These are phyloP conservation scores for Yamadazyma buinensis DNA, from an alignment of 1,139 yeast species.

Conservation along the genomic window DNA sequence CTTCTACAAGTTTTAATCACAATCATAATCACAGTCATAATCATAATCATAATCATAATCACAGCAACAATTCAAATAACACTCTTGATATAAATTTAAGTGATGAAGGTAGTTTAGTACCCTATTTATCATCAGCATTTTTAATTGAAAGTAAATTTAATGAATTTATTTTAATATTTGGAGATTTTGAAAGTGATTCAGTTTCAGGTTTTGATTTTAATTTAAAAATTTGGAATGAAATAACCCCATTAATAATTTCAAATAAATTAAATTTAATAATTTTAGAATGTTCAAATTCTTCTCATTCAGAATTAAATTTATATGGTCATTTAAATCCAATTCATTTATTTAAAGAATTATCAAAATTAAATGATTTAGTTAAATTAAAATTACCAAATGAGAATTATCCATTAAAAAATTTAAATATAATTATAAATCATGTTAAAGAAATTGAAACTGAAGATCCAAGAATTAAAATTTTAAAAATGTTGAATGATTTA, in stretches of 20 bases:
- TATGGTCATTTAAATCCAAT: slow-evolving; percentile 81
- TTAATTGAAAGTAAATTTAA: slow-evolving; percentile 28
- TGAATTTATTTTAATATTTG: slow-evolving; percentile 57
- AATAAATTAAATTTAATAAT: slow-evolving; percentile 48
- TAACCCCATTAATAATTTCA: slow-evolving; percentile 44
- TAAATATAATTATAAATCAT: slow-evolving; percentile 66
- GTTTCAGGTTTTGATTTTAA: slow-evolving; percentile 43
- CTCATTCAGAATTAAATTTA: slow-evolving; percentile 39
- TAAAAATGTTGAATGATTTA: slow-evolving; percentile 43
- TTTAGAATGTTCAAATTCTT: slow-evolving; percentile 69
- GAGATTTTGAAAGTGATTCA: slow-evolving; percentile 75
- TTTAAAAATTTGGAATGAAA: slow-evolving; percentile 49
- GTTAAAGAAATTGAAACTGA: slow-evolving; percentile 52
- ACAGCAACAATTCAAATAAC: too few species aligned
- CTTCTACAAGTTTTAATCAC: too few species aligned
- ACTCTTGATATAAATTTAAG: background rate
- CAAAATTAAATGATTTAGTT: slow-evolving; percentile 21
- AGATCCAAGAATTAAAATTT: slow-evolving; percentile 57
- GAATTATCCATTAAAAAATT: slow-evolving; percentile 35
- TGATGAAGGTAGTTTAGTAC: slow-evolving; percentile 6
- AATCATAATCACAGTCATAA: too few species aligned
- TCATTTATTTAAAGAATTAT: slow-evolving; percentile 56
- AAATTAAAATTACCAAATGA: slow-evolving; percentile 8
- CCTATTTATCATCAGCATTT: slow-evolving; percentile 47
- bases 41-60: too few species aligned